Conservation (phyloP, 1,284 basidiomycete species). For the Uromyces viciae-fabae region DNA sequence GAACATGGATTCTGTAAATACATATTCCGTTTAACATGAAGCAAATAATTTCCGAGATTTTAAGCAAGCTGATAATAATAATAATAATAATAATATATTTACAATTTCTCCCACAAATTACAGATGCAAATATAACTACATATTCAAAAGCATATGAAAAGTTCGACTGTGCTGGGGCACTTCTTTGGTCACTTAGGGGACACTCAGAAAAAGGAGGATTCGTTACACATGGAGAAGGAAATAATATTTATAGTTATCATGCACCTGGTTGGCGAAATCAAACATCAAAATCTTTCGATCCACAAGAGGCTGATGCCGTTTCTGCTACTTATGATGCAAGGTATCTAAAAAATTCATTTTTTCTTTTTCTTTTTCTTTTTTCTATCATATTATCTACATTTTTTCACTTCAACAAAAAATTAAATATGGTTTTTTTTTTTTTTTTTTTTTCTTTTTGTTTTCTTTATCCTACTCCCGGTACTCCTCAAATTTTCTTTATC, state of each 20-base stretch:
- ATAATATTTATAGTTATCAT: slow-evolving; percentile 36
- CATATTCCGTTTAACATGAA: background rate
- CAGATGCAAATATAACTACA: background rate
- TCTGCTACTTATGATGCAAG: slow-evolving; percentile 32
- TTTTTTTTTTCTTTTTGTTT: too few relatives aligned
- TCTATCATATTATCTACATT: background rate
- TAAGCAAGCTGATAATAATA: too few relatives aligned
- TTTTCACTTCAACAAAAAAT: background rate
- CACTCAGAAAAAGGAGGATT: slow-evolving; percentile 30
- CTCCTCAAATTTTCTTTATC: slow-evolving; percentile 10
- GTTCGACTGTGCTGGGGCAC: slow-evolving; percentile 22
- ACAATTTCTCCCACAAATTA: too few relatives aligned
- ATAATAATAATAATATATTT: too few relatives aligned
- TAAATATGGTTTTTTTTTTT: too few relatives aligned
- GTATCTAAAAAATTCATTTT: background rate
- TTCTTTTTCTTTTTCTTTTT: background rate
- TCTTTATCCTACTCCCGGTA: slow-evolving; percentile 25
- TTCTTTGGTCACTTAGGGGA: slow-evolving; percentile 21
- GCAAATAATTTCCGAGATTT: too few relatives aligned
- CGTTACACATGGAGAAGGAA: slow-evolving; percentile 24
- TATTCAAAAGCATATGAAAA: slow-evolving; percentile 10
- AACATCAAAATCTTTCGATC: slow-evolving; percentile 32
- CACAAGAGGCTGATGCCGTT: slow-evolving; percentile 14
- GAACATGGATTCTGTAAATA: slow-evolving; percentile 43
- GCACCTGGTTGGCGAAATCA: slow-evolving; percentile 26